Base-by-base conservation (phyloP, 176 grass and related monocot species). In the Musa beccarii region DNA sequence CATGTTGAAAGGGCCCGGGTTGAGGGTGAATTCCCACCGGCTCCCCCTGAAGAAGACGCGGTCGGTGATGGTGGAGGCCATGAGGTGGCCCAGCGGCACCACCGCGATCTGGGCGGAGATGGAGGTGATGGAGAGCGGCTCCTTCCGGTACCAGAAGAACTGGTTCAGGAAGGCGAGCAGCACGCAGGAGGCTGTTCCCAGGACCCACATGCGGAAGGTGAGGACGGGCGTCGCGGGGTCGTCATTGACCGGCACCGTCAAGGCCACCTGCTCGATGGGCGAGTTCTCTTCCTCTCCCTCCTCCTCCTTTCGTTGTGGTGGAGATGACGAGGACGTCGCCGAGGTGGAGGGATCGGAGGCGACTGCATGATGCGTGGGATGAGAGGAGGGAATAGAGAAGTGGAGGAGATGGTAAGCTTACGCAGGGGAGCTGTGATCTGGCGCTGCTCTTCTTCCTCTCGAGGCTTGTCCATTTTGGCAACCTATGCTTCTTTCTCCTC, bases 71-170 rank as follows among this genome's bases (percentile, higher is more conserved):
- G 57, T 61, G 16, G n/a, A 61, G 12, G 57, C 57, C 57, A 61
- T 61, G 57, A 61, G 57, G n/a, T 61, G 57, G 16, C 57, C 57
- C 16, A 61, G 57, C 4, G 57, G 57, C 12, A 61, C 57, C 16
- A 61, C 57, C 16, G 57, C 57, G 57, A 61, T 61, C 57, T 61
- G 57, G 57, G 57, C 57, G 57, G 57, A 61, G 57, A 61, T n/a
- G 57, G 57, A 61, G 16, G 57, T 61, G 57, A 61, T 61, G 57
- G 57, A 61, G 16, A 61, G 57, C 57, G 57, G 57, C 57, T 61
- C 57, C 16, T n/a, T 61, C 16, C 57, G 57, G 57, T 61, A 61
- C 57, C 57, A 61, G 57, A 61, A 61, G 57, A 61, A 61, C 57
- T 61, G 57, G 57, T 61, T 61, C 16, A 61, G 57, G 57, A 61